Evolutionary conservation across 176 grass and related monocot species (phyloP).

Genomic region (Aechmea fasciata): DNA sequence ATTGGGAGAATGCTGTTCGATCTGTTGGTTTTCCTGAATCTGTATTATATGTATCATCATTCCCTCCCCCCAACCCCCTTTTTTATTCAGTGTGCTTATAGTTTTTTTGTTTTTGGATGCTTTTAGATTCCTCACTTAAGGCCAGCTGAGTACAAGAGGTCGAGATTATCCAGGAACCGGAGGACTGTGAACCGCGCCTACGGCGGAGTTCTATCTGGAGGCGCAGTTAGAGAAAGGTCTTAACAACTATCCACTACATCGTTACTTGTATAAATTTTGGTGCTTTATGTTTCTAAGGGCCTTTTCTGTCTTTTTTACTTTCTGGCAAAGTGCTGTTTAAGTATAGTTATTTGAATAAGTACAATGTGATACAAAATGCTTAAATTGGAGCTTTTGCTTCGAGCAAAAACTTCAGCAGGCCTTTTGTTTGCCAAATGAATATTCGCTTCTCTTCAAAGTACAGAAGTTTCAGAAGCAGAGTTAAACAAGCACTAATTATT

Average conservation of each 20-base stretch:
- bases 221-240: conserved; percentile 4
- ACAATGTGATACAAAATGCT: too few species aligned
- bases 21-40: background rate
- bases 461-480: too few species aligned
- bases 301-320: background rate
- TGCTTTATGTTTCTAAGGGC: background rate
- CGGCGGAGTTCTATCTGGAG: conserved; percentile 1
- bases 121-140: conserved; percentile 11
- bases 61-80: background rate
- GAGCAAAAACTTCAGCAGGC: too few species aligned
- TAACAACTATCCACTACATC: background rate
- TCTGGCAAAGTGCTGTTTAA: background rate
- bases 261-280: too few species aligned
- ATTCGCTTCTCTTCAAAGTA: too few species aligned
- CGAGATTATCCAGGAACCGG: background rate
- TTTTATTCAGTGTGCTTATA: background rate
- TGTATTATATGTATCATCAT: background rate
- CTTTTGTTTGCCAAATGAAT: too few species aligned
- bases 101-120: background rate
- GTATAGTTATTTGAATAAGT: too few species aligned
- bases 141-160: conserved; percentile 8
- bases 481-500: too few species aligned
- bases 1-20: background rate
- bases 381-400: too few species aligned
- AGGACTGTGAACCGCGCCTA: conserved; percentile 6